A percentile compares a stretch with the other conserved stretches of the same genome.
phyloP scores from a whole-genome alignment of 495 filamentous ascomycete genomes.

The Tetracladium marchalianum region DNA sequence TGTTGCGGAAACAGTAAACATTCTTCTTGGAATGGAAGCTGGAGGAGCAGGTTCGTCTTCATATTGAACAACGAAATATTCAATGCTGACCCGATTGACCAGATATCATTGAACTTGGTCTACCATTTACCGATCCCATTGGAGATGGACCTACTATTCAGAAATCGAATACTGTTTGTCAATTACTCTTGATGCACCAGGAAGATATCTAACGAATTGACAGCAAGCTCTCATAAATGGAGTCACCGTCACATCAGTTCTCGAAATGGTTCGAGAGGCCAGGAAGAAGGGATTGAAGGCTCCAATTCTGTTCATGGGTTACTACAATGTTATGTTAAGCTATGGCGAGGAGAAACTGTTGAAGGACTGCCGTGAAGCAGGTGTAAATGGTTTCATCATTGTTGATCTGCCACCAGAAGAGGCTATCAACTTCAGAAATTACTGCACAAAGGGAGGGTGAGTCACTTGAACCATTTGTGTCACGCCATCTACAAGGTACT shows the following conservation, averaged over 20 bases:
- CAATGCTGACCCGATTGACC: background rate
- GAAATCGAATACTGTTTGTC: slow-evolving; percentile 65
- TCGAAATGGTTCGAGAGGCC: slow-evolving; percentile 72
- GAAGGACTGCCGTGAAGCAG: slow-evolving; percentile 72
- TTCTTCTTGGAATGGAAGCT: slow-evolving; percentile 81
- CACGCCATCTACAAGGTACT: background rate
- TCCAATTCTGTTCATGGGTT: slow-evolving; percentile 92
- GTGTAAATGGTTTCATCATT: slow-evolving; percentile 95
- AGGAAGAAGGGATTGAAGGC: slow-evolving; percentile 63
- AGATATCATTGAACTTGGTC: slow-evolving; percentile 78
- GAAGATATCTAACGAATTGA: slow-evolving; percentile 31
- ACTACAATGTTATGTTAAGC: slow-evolving; percentile 90
- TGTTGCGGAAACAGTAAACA: slow-evolving; percentile 68
- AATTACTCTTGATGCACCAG: background rate
- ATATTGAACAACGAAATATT: background rate
- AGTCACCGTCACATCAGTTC: slow-evolving; percentile 64
- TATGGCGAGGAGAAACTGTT: slow-evolving; percentile 90
- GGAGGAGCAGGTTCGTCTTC: slow-evolving; percentile 71
- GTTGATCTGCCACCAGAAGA: slow-evolving; percentile 97
- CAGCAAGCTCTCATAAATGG: slow-evolving; percentile 68
- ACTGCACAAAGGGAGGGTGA: slow-evolving; percentile 66
- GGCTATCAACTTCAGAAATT: slow-evolving; percentile 79
- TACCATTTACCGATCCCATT: slow-evolving; percentile 97
- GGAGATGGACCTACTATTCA: slow-evolving; percentile 94
- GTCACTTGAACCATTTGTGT: slow-evolving; percentile 16